A percentile compares a stretch with the other conserved stretches of the same genome.
These are phyloP conservation scores for Ceratocystis diversiconidia DNA, from an alignment of 2,329 filamentous ascomycete genomes.

Conservation along the genomic window DNA sequence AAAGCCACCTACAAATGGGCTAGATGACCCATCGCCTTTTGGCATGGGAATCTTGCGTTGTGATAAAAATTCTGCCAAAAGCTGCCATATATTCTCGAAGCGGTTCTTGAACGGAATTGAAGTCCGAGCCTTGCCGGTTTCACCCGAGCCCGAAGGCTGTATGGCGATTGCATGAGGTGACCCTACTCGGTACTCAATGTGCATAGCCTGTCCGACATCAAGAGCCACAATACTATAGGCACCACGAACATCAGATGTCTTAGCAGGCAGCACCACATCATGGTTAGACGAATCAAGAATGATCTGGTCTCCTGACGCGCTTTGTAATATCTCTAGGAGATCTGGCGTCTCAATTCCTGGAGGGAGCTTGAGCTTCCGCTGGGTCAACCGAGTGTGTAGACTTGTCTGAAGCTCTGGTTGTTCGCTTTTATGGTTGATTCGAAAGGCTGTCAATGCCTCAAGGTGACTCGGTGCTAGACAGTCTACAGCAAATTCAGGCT, in stretches of 20 bases:
- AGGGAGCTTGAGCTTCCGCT: conserved; percentile 18
- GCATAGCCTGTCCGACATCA: conserved; percentile 41
- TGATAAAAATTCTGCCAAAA: conserved; percentile 34
- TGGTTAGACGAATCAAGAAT: conserved; percentile 43
- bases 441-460: background rate
- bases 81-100: conserved; percentile 33
- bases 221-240: conserved; percentile 63
- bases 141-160: background rate
- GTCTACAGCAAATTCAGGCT: conserved; percentile 1
- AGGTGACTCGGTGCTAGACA: conserved; percentile 6
- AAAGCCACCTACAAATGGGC: conserved; percentile 64
- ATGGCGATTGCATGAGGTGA: conserved; percentile 26
- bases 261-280: conserved; percentile 27
- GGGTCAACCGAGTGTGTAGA: background rate
- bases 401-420: background rate
- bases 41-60: conserved; percentile 21
- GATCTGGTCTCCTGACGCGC: conserved; percentile 32
- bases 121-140: conserved; percentile 18
- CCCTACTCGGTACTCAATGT: conserved; percentile 43
- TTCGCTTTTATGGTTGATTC: background rate
- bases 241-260: conserved; percentile 37
- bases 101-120: conserved; percentile 22
- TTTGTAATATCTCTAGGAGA: conserved; percentile 37
- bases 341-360: conserved; percentile 30
- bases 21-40: conserved; percentile 19